phyloP scores from a whole-genome alignment of 2,329 filamentous ascomycete genomes.

The Lomentospora prolificans region DNA sequence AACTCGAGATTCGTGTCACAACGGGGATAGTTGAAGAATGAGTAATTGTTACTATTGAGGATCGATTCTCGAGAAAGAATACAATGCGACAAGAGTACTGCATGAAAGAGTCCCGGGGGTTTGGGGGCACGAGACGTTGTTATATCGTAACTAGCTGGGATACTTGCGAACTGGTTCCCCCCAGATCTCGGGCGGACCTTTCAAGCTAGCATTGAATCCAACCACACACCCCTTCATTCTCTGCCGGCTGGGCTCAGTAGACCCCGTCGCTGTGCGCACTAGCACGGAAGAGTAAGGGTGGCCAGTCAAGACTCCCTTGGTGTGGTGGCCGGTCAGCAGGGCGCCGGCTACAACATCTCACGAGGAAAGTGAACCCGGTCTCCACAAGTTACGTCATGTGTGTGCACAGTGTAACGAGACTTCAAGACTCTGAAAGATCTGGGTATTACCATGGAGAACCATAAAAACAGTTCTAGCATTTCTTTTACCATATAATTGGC shows the following conservation, averaged over 20 bases:
- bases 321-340: not conserved
- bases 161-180: not conserved
- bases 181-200: not conserved
- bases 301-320: not conserved
- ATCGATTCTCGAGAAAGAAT: too few species aligned
- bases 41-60: too few species aligned
- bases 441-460: too few species aligned
- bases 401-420: not conserved
- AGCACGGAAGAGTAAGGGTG: not conserved
- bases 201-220: not conserved
- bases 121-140: not conserved
- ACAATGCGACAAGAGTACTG: too few species aligned
- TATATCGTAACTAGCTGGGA: conserved; percentile 1
- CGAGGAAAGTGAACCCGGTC: not conserved
- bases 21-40: too few species aligned
- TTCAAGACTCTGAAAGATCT: too few species aligned
- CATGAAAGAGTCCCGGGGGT: too few species aligned
- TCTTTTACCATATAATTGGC: too few species aligned
- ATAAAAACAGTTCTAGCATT: too few species aligned
- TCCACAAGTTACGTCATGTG: not conserved
- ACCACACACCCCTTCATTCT: too few species aligned
- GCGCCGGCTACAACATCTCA: too few species aligned
- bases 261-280: not conserved
- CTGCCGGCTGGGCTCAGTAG: too few species aligned
- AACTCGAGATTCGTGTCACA: not conserved